Evolutionary conservation across 805 yeast genomes (phyloP), one percentile per base, ranked within the genome.

Genomic region (Candida chilensis): DNA sequence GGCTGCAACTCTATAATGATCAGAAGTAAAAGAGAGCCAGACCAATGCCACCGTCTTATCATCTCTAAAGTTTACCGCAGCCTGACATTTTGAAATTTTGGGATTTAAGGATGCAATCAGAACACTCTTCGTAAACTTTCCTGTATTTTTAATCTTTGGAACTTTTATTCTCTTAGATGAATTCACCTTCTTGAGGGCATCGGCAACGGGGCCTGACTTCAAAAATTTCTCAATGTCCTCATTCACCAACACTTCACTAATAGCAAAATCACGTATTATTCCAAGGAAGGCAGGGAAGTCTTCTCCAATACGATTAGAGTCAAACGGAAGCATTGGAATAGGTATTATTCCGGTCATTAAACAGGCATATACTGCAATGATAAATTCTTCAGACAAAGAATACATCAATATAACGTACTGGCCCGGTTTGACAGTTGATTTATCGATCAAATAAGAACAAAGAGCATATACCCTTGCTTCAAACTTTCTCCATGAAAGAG

Each of bases 311-410:
- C 87, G 57, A 26, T 65, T 67, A 9, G 75, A 61, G n/a, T n/a
- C n/a, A 24, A 87, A 55, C 0, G 94, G 87, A 7, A 76, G 59
- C 48, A 86, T 52, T 1, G 94, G 92, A 11, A 90, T 66, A 1
- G 92, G 85, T 3, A 83, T 67, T 4, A 86, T 34, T 6, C 96
- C 95, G 31, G 87, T 71, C 33, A 79, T 55, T 50, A 90, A 71
- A 48, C 97, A 90, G 0, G 98, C 96, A 52, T 78, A 75, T 1
- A 87, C 63, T 2, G 94, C 85, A 17, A 85, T 74, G 4, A 80
- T 73, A 45, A 74, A 90, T 37, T 92, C 97, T 34, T 88, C 95
- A 1, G 87, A 75, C 27, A 90, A 70, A 0, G 94, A 80, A 48
- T 85, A 87, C 78, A 87, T 78, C 43, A 92, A 57, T 3, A 87